Base-by-base conservation (phyloP, 495 filamentous ascomycete genomes). In the Cudoniella acicularis region DNA sequence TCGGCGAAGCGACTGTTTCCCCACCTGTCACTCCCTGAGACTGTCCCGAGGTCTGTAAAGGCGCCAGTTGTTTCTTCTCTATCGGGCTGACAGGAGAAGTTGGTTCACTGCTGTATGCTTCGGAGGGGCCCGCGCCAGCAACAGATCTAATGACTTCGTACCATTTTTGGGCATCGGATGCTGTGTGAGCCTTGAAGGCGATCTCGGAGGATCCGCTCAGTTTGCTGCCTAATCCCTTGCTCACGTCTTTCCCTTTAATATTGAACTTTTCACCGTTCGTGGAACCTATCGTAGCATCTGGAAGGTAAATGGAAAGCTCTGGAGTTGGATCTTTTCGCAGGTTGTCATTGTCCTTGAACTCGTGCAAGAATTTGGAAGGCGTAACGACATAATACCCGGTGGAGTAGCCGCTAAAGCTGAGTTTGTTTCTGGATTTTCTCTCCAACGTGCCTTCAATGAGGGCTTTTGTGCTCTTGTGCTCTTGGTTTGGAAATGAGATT, bases 271-370 rank as follows among this genome's bases (percentile, higher is more conserved):
- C 79, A 43, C 87, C 92, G 61, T 78, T 82, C 42, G 91, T 78
- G 3, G 79, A 78, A 56, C 92, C 90, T 56, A 98, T 79, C 22
- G 83, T 73, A 66, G 92, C 95, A 68, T 98, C 95, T 46, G 94
- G 94, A 8, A 98, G 83, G 70, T 91, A 98, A 54, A 98, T 85
- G 21, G 88, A 91, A 9, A 92, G 76, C 69, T 98, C 92, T 0
- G 93, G 95, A 22, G 75, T 72, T 6, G 93, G 92, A 59, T 98
- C 95, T 63, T 81, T 80, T 52, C 80, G 81, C 67, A 89, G 75
- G 68, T 96, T 87, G 71, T 98, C 93, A 68, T 86, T 86, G 66
- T 93, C 90, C 71, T 96, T 96, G 79, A 95, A 98, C 68, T 98
- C 94, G 73, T 98, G 94, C 48, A 98, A 76, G 73, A 87, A 98